A percentile compares a stretch with the other conserved stretches of the same genome.
These are phyloP conservation scores for Tanacetum coccineum DNA, from an alignment of 129 eudicot species.

Conservation along the genomic window DNA sequence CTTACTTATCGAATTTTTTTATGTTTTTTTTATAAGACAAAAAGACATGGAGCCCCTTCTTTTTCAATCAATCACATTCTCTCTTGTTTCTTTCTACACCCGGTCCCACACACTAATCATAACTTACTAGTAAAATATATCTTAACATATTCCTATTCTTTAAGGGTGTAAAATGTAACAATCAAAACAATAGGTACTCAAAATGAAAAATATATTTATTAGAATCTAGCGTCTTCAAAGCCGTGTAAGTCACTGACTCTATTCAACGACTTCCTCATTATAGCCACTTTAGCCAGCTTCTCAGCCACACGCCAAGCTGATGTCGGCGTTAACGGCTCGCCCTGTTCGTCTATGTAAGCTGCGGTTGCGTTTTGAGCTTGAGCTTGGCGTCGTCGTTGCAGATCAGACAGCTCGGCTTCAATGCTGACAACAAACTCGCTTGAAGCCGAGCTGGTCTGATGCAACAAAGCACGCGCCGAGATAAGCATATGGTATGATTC, in stretches of 20 bases:
- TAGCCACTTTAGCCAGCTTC: constrained; percentile 86
- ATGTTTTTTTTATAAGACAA: background rate
- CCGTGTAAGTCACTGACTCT: constrained; percentile 97
- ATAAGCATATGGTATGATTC: constrained; percentile 66
- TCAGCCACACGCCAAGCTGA: constrained; percentile 99
- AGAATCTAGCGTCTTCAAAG: constrained; percentile 93
- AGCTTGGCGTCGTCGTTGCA: constrained; percentile 40
- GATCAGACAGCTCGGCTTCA: constrained; percentile 61
- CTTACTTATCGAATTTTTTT: constrained; percentile 4
- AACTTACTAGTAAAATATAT: background rate
- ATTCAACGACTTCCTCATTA: constrained; percentile 80
- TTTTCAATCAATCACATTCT: constrained; percentile 29
- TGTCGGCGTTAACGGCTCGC: constrained; percentile 87
- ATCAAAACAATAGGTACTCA: constrained; percentile 17
- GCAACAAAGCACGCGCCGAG: constrained; percentile 58
- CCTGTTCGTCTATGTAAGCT: constrained; percentile 46
- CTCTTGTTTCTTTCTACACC: constrained; percentile 33
- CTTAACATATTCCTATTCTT: constrained; percentile 7
- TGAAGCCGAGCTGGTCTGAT: constrained; percentile 43
- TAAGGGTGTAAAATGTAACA: constrained; percentile 5
- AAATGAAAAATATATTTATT: constrained; percentile 13
- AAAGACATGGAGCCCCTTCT: constrained; percentile 23
- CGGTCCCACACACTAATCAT: constrained; percentile 29
- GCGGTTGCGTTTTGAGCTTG: constrained; percentile 18
- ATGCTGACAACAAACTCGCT: constrained; percentile 46